Evolutionary conservation across 2,329 filamentous ascomycete genomes (phyloP).

Genomic region (Aureobasidium sp.): DNA sequence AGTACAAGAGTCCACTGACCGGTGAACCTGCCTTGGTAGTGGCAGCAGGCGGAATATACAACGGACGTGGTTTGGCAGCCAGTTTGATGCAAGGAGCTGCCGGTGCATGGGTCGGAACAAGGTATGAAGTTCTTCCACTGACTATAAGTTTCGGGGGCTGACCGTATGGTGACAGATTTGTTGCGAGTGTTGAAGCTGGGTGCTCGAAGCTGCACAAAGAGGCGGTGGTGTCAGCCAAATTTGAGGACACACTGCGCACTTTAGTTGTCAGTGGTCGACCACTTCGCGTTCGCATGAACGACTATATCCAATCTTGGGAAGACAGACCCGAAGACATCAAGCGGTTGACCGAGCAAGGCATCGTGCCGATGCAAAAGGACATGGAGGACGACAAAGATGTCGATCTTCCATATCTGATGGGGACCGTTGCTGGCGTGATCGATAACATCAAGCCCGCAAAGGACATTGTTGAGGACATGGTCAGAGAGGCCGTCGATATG

Average conservation of each 20-base stretch:
- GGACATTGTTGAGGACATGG: conserved; percentile 87
- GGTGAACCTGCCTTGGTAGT: conserved; percentile 70
- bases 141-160: neutral
- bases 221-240: conserved; percentile 69
- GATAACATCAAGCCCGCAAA: conserved; percentile 68
- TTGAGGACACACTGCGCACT: conserved; percentile 73
- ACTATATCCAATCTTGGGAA: conserved; percentile 79
- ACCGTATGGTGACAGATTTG: conserved; percentile 44
- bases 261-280: conserved; percentile 77
- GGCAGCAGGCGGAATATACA: conserved; percentile 79
- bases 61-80: conserved; percentile 71
- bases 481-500: conserved; percentile 62
- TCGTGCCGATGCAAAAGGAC: conserved; percentile 76
- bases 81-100: conserved; percentile 79
- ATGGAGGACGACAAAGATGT: conserved; percentile 69
- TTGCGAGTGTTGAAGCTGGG: conserved; percentile 72
- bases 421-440: conserved; percentile 79
- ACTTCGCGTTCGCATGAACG: conserved; percentile 70
- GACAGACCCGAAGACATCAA: conserved; percentile 63
- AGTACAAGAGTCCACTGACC: conserved; percentile 62
- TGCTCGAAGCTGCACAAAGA: conserved; percentile 77
- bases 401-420: conserved; percentile 86
- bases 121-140: conserved; percentile 28
- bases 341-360: conserved; percentile 63
- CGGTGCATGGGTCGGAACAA: conserved; percentile 89